Base-by-base conservation (phyloP, 2,329 filamentous ascomycete species). In the Zymoseptoria pseudotritici region DNA sequence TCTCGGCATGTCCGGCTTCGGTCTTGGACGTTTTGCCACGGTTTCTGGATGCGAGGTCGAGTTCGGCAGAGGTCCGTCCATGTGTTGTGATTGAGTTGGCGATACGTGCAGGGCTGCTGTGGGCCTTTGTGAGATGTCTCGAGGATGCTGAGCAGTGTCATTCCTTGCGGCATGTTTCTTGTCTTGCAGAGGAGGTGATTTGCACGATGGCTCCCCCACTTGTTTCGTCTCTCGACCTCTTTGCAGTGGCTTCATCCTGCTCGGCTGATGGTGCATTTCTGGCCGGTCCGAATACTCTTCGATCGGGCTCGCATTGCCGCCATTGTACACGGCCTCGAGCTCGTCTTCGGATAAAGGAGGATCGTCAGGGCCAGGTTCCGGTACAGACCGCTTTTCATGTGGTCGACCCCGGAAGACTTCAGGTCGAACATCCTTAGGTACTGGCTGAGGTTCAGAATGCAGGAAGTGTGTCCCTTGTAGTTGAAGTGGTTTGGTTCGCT, bases 271-370 rank as follows among this genome's bases (percentile, higher is more conserved):
- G 17, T n/a, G 13, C 17, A 46, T n/a, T 2, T 17, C 17, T 46
- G 2, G 36, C 17, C 17, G 2, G 17, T 46, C 10, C 36, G 36
- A 17, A n/a, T 17, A n/a, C 2, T 46, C 36, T 17, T 46, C 36
- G 7, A 46, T 46, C 10, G 62, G 61, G n/a, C 54, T 60, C 24
- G 57, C 63, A 54, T 60, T 54, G 26, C 20, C 46, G 10, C 63
- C 61, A n/a, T 29, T 29, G 52, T 63, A 66, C 0, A 65, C 59
- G 10, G 63, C 58, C 8, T 63, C 62, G 36, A 66, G 59, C 21
- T 65, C 61, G 21, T 63, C 67, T 59, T 71, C 69, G 11, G 69
- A 73, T 11, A 72, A 59, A 22, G 67, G 67, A 1, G 70, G 67
- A 36, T 71, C 69, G 8, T 70, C 66, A 50, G 68, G 58, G 22